Conservation (phyloP, 139 green algal genomes). For the Chlamydomonas schloesseri region DNA sequence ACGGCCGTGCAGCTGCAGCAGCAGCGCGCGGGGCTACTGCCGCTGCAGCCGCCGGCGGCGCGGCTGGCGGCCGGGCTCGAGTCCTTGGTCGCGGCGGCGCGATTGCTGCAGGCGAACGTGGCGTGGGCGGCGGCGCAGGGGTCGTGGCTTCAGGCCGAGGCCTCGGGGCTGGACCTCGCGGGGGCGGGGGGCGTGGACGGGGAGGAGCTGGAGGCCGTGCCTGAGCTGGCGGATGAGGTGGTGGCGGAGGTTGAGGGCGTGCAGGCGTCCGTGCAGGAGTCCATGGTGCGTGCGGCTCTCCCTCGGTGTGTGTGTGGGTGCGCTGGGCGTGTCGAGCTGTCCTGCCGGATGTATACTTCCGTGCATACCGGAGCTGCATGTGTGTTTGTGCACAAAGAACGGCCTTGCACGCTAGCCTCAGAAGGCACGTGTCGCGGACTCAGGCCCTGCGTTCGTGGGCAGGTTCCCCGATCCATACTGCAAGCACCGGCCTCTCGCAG, state of each 20-base stretch:
- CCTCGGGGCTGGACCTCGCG: slow-evolving; percentile 6
- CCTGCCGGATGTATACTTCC: too few species aligned
- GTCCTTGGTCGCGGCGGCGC: not conserved
- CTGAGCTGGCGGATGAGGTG: slow-evolving; percentile 44
- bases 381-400: too few species aligned
- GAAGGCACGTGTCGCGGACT: too few species aligned
- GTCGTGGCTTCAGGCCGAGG: slow-evolving; percentile 19
- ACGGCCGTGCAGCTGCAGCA: not conserved
- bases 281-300: slow-evolving; percentile 9
- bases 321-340: too few species aligned
- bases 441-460: too few species aligned
- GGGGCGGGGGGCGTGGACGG: not conserved
- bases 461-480: too few species aligned
- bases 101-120: slow-evolving; percentile 38
- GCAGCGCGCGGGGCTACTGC: slow-evolving; percentile 8
- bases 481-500: too few species aligned
- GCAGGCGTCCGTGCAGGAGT: slow-evolving; percentile 39
- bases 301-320: too few species aligned
- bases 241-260: slow-evolving; percentile 32
- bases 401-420: too few species aligned
- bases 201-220: slow-evolving; percentile 3
- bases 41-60: not conserved
- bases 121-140: slow-evolving; percentile 36
- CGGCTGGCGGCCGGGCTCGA: slow-evolving; percentile 23
- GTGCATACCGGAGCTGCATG: too few species aligned